Evolutionary conservation across 352 stramenopile species (phyloP), one percentile per base, ranked within the genome.

Genomic region (Phytophthora aleatoria): DNA sequence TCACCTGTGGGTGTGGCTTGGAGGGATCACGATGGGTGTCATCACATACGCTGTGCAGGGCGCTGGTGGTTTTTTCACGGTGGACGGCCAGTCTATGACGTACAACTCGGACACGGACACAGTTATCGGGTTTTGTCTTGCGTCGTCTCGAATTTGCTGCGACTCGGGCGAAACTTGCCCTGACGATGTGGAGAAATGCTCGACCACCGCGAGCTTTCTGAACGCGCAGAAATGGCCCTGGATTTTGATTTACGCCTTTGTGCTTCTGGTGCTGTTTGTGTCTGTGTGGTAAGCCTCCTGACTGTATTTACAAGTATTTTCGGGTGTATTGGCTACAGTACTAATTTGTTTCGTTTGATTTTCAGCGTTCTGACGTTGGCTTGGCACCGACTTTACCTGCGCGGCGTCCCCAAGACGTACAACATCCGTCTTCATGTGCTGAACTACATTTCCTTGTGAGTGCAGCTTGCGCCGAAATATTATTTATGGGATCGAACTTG

Each of bases 391-490:
- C 67, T 96, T 44, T 94, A 96, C 61, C 59, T 92, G 5, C 84
- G 85, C 28, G 87, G 87, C 39, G 85, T 96, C 13, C 85, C 87
- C 2, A 94, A 96, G 74, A 96, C 87, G 28, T 94, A 94, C 73
- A 94, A 94, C 61, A 94, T 96, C 41, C 85, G 87, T 43, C 85
- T 96, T 58, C 85, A 85, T 61, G 87, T 96, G 53, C 80, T 96
- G 52, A 94, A 96, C 73, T 96, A 92, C 73, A 87, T 94, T 55
- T 92, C 87, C 16, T 91, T 96, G 85, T 94, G 75, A 44, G 81
- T 80, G 15, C 31, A 28, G n/a, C 11, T 12, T 35, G 11, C n/a
- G 55, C 1, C 5, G 5, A n/a, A 16, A 3, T 35, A 13, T 2
- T 10, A 15, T 45, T 33, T 42, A 11, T 27, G n/a, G 27, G 7